Evolutionary conservation across 192 early-diverging fungal genomes (phyloP).

Genomic region (Phlyctochytrium planicorne): DNA sequence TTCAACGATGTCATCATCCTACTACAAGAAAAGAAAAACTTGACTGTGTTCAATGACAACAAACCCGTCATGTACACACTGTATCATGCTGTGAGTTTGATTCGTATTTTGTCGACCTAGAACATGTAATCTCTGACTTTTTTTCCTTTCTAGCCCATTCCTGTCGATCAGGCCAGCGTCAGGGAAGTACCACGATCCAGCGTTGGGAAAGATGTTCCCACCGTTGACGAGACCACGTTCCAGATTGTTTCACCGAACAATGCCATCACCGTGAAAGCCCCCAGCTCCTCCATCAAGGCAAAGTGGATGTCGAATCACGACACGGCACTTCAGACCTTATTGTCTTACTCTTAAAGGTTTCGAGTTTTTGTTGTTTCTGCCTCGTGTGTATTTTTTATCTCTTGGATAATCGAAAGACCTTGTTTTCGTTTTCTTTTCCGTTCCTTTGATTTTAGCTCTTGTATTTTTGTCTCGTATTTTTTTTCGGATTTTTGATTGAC

Average conservation of each 20-base stretch:
- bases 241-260: slow-evolving; percentile 57
- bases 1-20: slow-evolving; percentile 61
- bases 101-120: slow-evolving; percentile 27
- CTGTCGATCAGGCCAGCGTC: slow-evolving; percentile 35
- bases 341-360: too few relatives aligned
- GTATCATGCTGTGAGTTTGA: slow-evolving; percentile 43
- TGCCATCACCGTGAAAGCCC: slow-evolving; percentile 54
- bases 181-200: slow-evolving; percentile 30
- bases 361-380: too few relatives aligned
- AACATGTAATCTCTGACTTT: neutral
- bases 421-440: too few relatives aligned
- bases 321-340: neutral
- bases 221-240: slow-evolving; percentile 55
- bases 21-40: slow-evolving; percentile 37
- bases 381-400: too few relatives aligned
- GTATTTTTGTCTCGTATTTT: too few relatives aligned
- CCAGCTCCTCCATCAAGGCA: slow-evolving; percentile 51
- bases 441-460: too few relatives aligned
- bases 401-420: too few relatives aligned
- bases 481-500: too few relatives aligned
- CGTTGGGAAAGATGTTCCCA: slow-evolving; percentile 24
- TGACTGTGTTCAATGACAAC: slow-evolving; percentile 20
- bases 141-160: slow-evolving; percentile 29
- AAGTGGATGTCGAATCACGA: slow-evolving; percentile 52
- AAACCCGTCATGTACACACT: slow-evolving; percentile 27